A percentile compares a stretch with the other conserved stretches of the same genome.
phyloP scores from a whole-genome alignment of 257 asterid species.

The Ehretia macrophylla region DNA sequence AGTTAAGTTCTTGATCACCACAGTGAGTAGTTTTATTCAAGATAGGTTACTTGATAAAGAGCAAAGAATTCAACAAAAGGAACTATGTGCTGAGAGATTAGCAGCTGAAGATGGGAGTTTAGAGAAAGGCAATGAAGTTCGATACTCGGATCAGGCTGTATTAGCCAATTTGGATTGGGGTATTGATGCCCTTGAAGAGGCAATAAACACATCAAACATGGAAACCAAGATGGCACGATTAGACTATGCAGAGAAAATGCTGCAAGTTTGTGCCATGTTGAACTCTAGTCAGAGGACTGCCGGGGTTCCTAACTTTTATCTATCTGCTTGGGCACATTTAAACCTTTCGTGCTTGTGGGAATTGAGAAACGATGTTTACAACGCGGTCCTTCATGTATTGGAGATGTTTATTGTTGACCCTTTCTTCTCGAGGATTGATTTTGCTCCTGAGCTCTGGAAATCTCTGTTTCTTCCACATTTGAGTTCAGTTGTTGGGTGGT shows the following conservation, averaged over 20 bases:
- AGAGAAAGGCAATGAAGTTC: conserved; percentile 34
- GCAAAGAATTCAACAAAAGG: conserved; percentile 54
- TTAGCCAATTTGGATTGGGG: conserved; percentile 89
- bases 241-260: conserved; percentile 75
- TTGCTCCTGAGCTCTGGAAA: conserved; percentile 83
- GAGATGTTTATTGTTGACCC: conserved; percentile 76
- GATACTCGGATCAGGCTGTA: conserved; percentile 82
- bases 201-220: conserved; percentile 54
- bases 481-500: conserved; percentile 77
- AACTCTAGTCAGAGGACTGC: conserved; percentile 59
- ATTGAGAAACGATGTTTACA: conserved; percentile 37
- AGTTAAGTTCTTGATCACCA: conserved; percentile 42
- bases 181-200: conserved; percentile 81
- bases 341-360: conserved; percentile 64
- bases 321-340: conserved; percentile 82
- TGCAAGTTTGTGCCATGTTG: conserved; percentile 75
- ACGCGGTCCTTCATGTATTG: conserved; percentile 46
- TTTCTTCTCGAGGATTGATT: conserved; percentile 70
- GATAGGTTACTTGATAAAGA: conserved; percentile 50
- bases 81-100: conserved; percentile 72
- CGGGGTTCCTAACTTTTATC: conserved; percentile 71
- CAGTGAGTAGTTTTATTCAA: conserved; percentile 56
- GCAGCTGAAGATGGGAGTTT: conserved; percentile 62
- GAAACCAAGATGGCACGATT: conserved; percentile 73
- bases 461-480: conserved; percentile 63